A percentile compares a stretch with the other conserved stretches of the same genome.
These are phyloP conservation scores for Barnettozyma sucrosica DNA, from an alignment of 805 yeast genomes.

Conservation along the genomic window DNA sequence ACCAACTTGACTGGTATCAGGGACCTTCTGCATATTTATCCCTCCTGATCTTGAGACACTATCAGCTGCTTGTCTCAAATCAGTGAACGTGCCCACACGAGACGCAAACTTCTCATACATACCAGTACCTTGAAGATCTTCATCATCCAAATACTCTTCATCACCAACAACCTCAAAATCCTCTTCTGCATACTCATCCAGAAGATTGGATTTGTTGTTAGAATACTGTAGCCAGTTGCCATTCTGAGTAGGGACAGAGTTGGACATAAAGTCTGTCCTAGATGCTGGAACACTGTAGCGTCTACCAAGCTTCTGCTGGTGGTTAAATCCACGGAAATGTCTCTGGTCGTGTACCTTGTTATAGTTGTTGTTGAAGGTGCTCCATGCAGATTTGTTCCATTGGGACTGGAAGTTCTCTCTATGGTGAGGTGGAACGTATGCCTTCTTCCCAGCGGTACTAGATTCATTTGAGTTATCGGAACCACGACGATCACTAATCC, in stretches of 20 bases:
- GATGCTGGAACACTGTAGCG: conserved; percentile 14
- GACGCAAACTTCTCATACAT: conserved; percentile 18
- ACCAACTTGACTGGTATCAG: not conserved
- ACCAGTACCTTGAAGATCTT: conserved; percentile 21
- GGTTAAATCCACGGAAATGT: not conserved
- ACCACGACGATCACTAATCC: conserved; percentile 3
- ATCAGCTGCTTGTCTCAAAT: conserved; percentile 3
- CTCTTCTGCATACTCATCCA: conserved; percentile 17
- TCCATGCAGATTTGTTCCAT: conserved; percentile 12
- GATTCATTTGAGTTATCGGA: conserved; percentile 9
- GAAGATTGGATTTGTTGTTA: conserved; percentile 3
- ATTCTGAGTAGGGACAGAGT: conserved; percentile 33
- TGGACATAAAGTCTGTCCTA: conserved; percentile 22
- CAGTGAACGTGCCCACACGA: conserved; percentile 19
- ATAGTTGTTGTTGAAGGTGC: conserved; percentile 3
- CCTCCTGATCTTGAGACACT: not conserved
- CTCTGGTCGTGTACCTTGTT: conserved; percentile 4
- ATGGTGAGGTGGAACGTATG: conserved; percentile 51
- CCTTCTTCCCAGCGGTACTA: conserved; percentile 13
- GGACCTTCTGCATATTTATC: not conserved
- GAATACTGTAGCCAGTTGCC: conserved; percentile 27
- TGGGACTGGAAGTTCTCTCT: conserved; percentile 31
- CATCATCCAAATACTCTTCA: conserved; percentile 13
- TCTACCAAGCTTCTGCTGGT: conserved; percentile 12
- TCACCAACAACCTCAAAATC: conserved; percentile 13